Base-by-base conservation (phyloP, 225 moss, liverwort and hornwort species). In the Rhytidiadelphus loreus region DNA sequence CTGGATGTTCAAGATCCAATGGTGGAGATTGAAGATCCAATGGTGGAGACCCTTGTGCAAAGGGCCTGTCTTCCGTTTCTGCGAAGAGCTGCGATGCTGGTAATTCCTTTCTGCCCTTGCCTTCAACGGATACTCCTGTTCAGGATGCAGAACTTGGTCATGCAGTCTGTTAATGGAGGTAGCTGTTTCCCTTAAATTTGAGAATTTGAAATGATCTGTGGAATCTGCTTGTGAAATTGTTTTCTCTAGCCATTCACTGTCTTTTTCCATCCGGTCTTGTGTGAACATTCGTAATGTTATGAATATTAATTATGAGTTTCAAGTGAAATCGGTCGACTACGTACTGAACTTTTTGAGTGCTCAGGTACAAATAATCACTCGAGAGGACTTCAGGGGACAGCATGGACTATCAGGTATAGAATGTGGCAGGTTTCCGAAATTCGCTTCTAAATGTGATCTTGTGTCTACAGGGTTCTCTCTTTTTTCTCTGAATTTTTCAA, bases 81-180 rank as follows among this genome's bases (percentile, higher is more conserved):
- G 84, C 95, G 98, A 83, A 92, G 97, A 92, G 98, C 95, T 89
- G 94, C 97, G 48, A 91, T 97, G 88, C 92, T 98, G 96, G 98
- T 98, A 89, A 35, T n/a, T 88, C 50, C 56, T 88, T 41, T 88
- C 64, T 85, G 44, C 68, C 55, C 68, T 79, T 87, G 23, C 44
- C 58, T 26, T n/a, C 16, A 37, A 48, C 75, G 62, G 23, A 26
- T 92, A 18, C 33, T 63, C 24, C 55, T 83, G 60, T 55, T 70
- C 39, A 78, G 53, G 61, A 76, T 74, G 84, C 52, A 72, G 35
- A 85, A 63, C 57, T 87, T 87, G 59, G 84, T 80, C 66, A 74
- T 73, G 60, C 66, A 76, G 46, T 68, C 44, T 81, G 26, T 85
- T 48, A 18, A 48, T 86, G 23, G 62, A 64, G 39, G 85, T 46